These are phyloP conservation scores for Diutina scorzettiae DNA, from an alignment of 1,139 yeast genomes.

Conservation along the genomic window DNA sequence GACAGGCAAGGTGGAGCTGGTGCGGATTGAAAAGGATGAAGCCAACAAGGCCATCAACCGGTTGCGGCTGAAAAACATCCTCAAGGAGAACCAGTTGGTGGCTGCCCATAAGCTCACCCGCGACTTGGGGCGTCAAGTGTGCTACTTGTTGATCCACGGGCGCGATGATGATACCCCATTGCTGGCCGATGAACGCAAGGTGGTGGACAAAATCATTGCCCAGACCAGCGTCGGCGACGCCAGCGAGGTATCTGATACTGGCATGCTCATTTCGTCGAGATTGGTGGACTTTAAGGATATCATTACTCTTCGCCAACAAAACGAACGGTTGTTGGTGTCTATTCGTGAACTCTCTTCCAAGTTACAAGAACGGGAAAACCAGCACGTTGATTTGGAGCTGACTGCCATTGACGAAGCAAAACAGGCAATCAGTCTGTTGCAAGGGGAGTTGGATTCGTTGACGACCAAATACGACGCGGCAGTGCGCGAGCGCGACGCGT, in stretches of 20 bases:
- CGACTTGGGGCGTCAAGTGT: slow-evolving; percentile 75
- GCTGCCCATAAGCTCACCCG: slow-evolving; percentile 43
- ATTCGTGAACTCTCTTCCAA: slow-evolving; percentile 59
- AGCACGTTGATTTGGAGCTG: slow-evolving; percentile 35
- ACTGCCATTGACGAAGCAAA: slow-evolving; percentile 62
- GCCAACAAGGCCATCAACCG: slow-evolving; percentile 27
- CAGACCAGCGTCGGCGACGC: slow-evolving; percentile 20
- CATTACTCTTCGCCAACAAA: slow-evolving; percentile 59
- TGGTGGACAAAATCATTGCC: slow-evolving; percentile 33
- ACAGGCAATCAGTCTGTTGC: slow-evolving; percentile 57
- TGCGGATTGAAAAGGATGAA: slow-evolving; percentile 27
- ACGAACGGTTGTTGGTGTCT: slow-evolving; percentile 55
- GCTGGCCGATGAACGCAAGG: slow-evolving; percentile 42
- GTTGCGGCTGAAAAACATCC: slow-evolving; percentile 23
- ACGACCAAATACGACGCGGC: slow-evolving; percentile 41
- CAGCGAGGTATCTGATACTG: slow-evolving; percentile 49
- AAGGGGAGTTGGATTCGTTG: slow-evolving; percentile 45
- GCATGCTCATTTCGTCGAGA: slow-evolving; percentile 56
- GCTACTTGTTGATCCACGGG: slow-evolving; percentile 56
- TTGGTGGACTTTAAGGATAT: slow-evolving; percentile 58
- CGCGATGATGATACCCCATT: slow-evolving; percentile 45
- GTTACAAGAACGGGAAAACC: slow-evolving; percentile 42
- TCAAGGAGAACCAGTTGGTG: slow-evolving; percentile 28
- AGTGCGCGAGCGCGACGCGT: slow-evolving; percentile 54
- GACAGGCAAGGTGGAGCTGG: slow-evolving; percentile 25